These are phyloP conservation scores for Podosphaera xanthii DNA, from an alignment of 2,329 filamentous ascomycete species.

Conservation along the genomic window DNA sequence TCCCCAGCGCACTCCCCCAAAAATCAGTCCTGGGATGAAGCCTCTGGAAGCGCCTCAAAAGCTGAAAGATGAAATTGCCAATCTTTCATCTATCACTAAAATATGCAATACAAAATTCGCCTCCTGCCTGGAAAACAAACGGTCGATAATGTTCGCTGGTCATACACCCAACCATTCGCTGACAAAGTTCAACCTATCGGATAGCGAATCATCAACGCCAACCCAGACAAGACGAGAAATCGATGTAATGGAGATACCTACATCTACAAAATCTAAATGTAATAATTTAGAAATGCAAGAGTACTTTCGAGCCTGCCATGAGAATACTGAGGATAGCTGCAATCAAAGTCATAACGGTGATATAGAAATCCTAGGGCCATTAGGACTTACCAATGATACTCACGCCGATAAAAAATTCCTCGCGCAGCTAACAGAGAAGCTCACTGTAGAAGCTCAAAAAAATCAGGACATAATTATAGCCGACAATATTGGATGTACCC, in stretches of 20 bases:
- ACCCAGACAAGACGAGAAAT: conserved; percentile 7
- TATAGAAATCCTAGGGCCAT: conserved; percentile 9
- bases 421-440: conserved; percentile 8
- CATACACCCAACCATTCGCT: conserved; percentile 35
- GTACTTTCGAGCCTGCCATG: background rate
- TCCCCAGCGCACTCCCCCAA: conserved; percentile 10
- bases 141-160: conserved; percentile 37
- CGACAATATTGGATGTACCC: conserved; percentile 3
- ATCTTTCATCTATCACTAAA: conserved; percentile 4
- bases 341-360: conserved; percentile 6
- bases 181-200: conserved; percentile 26
- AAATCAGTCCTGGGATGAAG: conserved; percentile 4
- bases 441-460: conserved; percentile 9
- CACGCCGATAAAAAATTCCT: conserved; percentile 10
- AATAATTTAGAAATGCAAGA: background rate
- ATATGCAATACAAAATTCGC: conserved; percentile 5
- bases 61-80: background rate
- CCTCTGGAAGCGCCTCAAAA: conserved; percentile 5
- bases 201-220: conserved; percentile 12
- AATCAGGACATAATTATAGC: conserved; percentile 6
- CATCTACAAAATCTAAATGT: background rate
- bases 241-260: background rate
- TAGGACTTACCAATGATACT: conserved; percentile 10
- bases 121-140: conserved; percentile 20
- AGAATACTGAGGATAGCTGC: conserved; percentile 1